Conservation (phyloP, 495 filamentous ascomycete species). For the Daldinia bambusicola region DNA sequence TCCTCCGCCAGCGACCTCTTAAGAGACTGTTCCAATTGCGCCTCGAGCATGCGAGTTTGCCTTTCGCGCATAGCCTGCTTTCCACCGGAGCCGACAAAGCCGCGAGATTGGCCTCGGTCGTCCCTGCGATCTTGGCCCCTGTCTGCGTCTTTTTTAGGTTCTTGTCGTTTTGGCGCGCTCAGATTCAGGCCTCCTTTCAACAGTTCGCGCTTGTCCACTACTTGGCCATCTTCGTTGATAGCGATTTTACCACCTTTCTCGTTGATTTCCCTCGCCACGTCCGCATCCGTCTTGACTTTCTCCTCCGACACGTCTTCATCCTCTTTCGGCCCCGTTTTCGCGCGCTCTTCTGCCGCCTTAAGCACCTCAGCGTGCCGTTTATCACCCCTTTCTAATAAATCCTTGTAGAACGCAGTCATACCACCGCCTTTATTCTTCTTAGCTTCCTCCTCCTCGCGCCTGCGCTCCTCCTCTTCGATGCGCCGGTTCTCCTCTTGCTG, state of each 20-base stretch:
- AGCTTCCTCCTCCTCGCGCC: conserved; percentile 73
- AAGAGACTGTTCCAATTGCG: conserved; percentile 77
- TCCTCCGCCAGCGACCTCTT: conserved; percentile 80
- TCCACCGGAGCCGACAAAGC: conserved; percentile 60
- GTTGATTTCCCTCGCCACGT: conserved; percentile 79
- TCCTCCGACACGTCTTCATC: conserved; percentile 49
- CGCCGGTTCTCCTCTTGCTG: conserved; percentile 86
- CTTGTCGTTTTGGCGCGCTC: conserved; percentile 63
- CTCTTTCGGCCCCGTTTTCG: conserved; percentile 59
- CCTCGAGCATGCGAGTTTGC: conserved; percentile 88
- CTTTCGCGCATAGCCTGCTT: conserved; percentile 77
- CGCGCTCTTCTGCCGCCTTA: conserved; percentile 71
- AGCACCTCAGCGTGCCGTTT: conserved; percentile 77
- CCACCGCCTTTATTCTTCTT: conserved; percentile 75
- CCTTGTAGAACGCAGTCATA: conserved; percentile 88
- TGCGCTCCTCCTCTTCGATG: conserved; percentile 83
- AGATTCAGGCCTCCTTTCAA: conserved; percentile 90
- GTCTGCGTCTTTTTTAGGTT: conserved; percentile 51
- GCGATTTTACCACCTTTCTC: conserved; percentile 73
- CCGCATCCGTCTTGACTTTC: conserved; percentile 73
- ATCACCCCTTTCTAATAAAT: conserved; percentile 81
- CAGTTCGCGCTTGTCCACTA: conserved; percentile 92
- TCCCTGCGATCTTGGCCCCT: conserved; percentile 49
- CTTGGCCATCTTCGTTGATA: conserved; percentile 92
- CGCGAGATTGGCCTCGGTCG: conserved; percentile 52